These are phyloP conservation scores for Noccaea bulbosa DNA, from an alignment of 345 rosid species.

Conservation along the genomic window DNA sequence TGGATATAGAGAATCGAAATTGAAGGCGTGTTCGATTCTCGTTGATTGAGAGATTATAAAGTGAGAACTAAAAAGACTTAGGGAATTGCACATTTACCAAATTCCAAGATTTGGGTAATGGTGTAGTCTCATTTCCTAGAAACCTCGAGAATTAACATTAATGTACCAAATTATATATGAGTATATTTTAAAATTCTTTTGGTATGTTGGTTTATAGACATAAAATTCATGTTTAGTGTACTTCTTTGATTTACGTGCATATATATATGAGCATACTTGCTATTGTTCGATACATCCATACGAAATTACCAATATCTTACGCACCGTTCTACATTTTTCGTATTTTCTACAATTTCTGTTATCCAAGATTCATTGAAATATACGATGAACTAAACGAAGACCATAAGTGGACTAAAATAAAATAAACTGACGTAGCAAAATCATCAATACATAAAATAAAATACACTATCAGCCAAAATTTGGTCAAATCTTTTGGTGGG, in stretches of 20 bases:
- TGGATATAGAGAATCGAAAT: slow-evolving; percentile 33
- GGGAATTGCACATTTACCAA: slow-evolving; percentile 41
- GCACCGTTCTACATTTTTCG: not conserved
- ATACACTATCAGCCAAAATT: slow-evolving; percentile 40
- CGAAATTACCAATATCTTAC: not conserved
- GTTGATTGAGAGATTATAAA: slow-evolving; percentile 27
- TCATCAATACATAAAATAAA: slow-evolving; percentile 3
- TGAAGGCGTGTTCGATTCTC: slow-evolving; percentile 42
- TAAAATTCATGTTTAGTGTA: slow-evolving; percentile 4
- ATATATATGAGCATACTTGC: not conserved
- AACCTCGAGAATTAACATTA: slow-evolving; percentile 43
- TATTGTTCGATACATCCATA: not conserved
- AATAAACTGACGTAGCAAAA: slow-evolving; percentile 28
- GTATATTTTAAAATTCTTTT: not conserved
- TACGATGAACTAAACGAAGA: slow-evolving; percentile 25
- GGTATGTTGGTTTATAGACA: slow-evolving; percentile 30
- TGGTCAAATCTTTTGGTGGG: slow-evolving; percentile 48
- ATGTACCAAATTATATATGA: slow-evolving; percentile 29
- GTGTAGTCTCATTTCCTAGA: slow-evolving; percentile 42
- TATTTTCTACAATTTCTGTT: not conserved
- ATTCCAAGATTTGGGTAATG: slow-evolving; percentile 41
- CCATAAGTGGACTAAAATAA: slow-evolving; percentile 39
- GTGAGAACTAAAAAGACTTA: slow-evolving; percentile 39
- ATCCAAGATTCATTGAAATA: not conserved
- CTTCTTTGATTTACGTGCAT: slow-evolving; percentile 10